Base-by-base conservation (phyloP, 106 monocot genomes). In the Acanthochlamys bracteata region DNA sequence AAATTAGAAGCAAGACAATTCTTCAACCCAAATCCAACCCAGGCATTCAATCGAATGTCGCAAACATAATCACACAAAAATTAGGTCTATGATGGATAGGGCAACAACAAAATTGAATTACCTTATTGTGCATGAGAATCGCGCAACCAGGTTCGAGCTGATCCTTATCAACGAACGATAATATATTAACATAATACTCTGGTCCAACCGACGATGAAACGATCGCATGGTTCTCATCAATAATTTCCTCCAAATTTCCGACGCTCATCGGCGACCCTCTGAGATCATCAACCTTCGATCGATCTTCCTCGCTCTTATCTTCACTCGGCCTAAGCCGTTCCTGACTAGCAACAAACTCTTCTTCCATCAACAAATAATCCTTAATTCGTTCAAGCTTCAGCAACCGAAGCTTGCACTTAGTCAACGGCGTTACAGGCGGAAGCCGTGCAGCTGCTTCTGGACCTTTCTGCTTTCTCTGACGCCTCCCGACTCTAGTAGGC, bases 111-210 rank as follows among this genome's bases (percentile, higher is more conserved):
- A 33, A 33, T 6, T 33, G 9, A 51, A 51, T 51, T 10, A 90
- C 95, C 84, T 96, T 96, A 33, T 96, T 96, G 55, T 96, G 95
- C 90, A 90, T 96, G 62, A 96, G 84, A n/a, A 96, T 96, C 22
- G 95, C 72, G 27, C 95, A 96, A 13, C 95, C 95, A 4, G 95
- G 95, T 72, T 96, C 95, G 22, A 96, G 80, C 74, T 96, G 95
- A 57, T 96, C 95, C 82, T 96, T 96, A 24, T 96, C 95, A 14
- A 96, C 95, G 25, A 96, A 90, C 0, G 95, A 96, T n/a, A 96
- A 66, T 15, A 96, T 90, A 11, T 90, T 77, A 1, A 95, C 94
- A 52, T 95, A 95, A 68, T 95, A 95, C 75, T 95, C 94, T 10
- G 94, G 94, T 55, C 95, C 95, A 22, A 96, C 95, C 20, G 95